phyloP scores from a whole-genome alignment of 1,284 basidiomycete species.

The Apiotrichum domesticum region DNA sequence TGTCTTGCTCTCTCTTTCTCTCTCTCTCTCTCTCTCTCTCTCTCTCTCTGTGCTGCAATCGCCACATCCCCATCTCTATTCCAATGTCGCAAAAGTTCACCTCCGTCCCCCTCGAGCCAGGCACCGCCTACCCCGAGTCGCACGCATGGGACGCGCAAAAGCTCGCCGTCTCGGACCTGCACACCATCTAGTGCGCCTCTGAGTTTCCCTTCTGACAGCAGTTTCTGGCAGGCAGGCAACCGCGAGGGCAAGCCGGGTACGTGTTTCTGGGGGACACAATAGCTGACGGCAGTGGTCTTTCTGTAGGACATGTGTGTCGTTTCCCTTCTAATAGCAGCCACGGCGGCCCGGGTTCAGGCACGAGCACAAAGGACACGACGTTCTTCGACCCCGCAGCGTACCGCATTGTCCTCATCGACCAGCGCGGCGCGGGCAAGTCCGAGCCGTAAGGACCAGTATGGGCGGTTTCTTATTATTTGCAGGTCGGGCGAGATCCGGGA shows the following conservation, averaged over 20 bases:
- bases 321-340: conserved; percentile 9
- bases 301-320: background rate
- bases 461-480: background rate
- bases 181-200: conserved; percentile 64
- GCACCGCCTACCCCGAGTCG: background rate
- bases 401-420: conserved; percentile 63
- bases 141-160: conserved; percentile 57
- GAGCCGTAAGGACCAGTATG: conserved; percentile 55
- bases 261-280: conserved; percentile 48
- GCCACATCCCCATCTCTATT: background rate
- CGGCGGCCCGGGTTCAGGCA: conserved; percentile 34
- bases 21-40: too few relatives aligned
- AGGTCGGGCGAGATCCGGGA: conserved; percentile 70
- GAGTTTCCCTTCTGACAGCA: conserved; percentile 30
- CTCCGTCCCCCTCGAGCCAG: background rate
- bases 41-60: too few relatives aligned
- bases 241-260: conserved; percentile 70
- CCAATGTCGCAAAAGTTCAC: background rate
- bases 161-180: conserved; percentile 69
- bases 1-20: too few relatives aligned
- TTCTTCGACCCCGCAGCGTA: conserved; percentile 81
- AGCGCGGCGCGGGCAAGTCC: conserved; percentile 76
- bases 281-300: background rate
- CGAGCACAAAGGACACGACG: conserved; percentile 55
- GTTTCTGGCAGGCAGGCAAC: conserved; percentile 75